Conservation (phyloP, 768 basidiomycete species). For the Tephrocybe sp. region DNA sequence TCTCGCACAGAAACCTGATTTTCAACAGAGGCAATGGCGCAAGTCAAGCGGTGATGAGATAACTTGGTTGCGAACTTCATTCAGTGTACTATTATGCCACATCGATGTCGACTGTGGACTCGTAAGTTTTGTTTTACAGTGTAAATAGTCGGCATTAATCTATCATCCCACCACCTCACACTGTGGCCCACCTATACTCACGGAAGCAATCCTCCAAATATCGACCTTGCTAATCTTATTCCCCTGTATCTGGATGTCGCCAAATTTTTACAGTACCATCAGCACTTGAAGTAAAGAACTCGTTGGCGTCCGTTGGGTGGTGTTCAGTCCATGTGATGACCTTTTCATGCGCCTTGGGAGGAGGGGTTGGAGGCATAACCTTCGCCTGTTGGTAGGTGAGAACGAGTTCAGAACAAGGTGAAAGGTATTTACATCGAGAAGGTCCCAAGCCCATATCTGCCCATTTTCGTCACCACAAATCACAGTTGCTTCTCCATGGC, state of each 20-base stretch:
- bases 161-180: neutral
- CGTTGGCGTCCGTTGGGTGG: slow-evolving; percentile 76
- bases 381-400: slow-evolving; percentile 50
- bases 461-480: slow-evolving; percentile 92
- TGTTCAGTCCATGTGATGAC: slow-evolving; percentile 91
- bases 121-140: slow-evolving; percentile 11
- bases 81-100: slow-evolving; percentile 12
- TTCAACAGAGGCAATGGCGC: slow-evolving; percentile 43
- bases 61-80: neutral
- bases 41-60: slow-evolving; percentile 36
- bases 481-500: slow-evolving; percentile 77
- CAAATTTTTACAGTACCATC: slow-evolving; percentile 93
- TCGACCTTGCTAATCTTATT: neutral
- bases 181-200: too few species aligned
- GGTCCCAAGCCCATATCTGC: slow-evolving; percentile 87
- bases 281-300: slow-evolving; percentile 86
- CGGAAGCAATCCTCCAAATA: neutral
- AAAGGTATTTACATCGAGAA: slow-evolving; percentile 65
- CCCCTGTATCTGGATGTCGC: slow-evolving; percentile 42
- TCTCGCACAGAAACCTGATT: neutral
- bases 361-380: slow-evolving; percentile 66
- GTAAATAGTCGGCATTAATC: slow-evolving; percentile 4
- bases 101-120: slow-evolving; percentile 7
- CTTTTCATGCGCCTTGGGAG: slow-evolving; percentile 76
- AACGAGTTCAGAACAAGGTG: neutral